phyloP scores from a whole-genome alignment of 306 rosid genomes.

The Leucaena leucocephala region DNA sequence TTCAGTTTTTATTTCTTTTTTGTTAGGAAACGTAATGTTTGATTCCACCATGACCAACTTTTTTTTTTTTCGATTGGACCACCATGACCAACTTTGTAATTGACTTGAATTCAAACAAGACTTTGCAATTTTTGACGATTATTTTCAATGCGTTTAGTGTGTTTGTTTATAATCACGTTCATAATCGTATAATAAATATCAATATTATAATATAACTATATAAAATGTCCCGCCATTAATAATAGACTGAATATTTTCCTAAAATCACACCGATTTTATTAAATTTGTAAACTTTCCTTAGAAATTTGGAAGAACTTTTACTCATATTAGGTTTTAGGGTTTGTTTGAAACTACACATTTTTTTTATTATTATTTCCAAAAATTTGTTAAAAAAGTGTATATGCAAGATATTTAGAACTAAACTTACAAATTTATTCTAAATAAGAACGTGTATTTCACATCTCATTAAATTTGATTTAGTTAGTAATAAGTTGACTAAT shows the following conservation, averaged over 20 bases:
- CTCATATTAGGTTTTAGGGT: background rate
- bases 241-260: too few species aligned
- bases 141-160: background rate
- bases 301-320: too few species aligned
- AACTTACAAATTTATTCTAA: background rate
- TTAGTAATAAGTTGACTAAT: too few species aligned
- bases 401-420: too few species aligned
- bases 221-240: background rate
- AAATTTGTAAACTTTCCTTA: too few species aligned
- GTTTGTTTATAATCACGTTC: background rate
- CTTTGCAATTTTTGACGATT: background rate
- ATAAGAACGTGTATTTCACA: background rate
- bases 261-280: background rate
- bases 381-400: too few species aligned
- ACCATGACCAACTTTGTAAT: background rate
- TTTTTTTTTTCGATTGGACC: too few species aligned
- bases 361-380: background rate
- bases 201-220: too few species aligned
- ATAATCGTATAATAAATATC: background rate
- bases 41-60: too few species aligned
- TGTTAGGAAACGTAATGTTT: too few species aligned
- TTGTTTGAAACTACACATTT: background rate
- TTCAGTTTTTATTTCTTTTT: background rate
- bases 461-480: too few species aligned
- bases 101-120: background rate